Base-by-base conservation (phyloP, 345 rosid genomes). In the Lepidium didymum region DNA sequence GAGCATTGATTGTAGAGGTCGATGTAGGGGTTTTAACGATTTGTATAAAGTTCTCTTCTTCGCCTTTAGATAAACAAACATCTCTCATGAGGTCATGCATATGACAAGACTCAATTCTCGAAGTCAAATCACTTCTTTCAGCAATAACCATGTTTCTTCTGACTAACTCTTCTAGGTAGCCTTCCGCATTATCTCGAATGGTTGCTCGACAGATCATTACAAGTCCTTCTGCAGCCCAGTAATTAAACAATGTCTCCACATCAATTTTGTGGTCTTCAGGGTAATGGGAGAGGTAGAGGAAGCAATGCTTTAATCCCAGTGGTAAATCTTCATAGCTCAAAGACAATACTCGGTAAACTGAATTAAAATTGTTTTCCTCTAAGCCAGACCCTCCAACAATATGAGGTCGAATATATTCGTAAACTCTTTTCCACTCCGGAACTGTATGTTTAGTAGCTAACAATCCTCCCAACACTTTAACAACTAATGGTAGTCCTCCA, bases 211-310 rank as follows among this genome's bases (percentile, higher is more conserved):
- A 13, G 16, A 50, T 50, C 44, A 68, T 54, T 14, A 0, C 4
- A 13, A 81, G 16, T 34, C 85, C 86, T 57, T 80, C 81, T 7
- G 81, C 81, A 51, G 53, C 62, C 89, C 82, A 85, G 49, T 79
- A 68, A n/a, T 35, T 64, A 37, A 77, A 53, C 46, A 85, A 34
- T 38, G 49, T 78, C 13, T 67, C 40, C 0, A 49, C 56, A 0
- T 65, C 38, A 59, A 86, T 86, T 3, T 68, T 67, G 16, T 15
- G 67, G 33, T 64, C 57, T 73, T 65, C 72, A 0, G 72, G 67
- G 46, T 65, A 73, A 66, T 73, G 67, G 1, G 72, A 67, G 7
- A 72, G 58, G 69, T 31, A 55, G 57, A 64, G 71, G 37, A 73
- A 72, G 35, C 71, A 72, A 18, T 72, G 59, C 43, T 72, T 72